Conservation (phyloP, 2,329 filamentous ascomycete genomes). For the Exserohilum turcica region DNA sequence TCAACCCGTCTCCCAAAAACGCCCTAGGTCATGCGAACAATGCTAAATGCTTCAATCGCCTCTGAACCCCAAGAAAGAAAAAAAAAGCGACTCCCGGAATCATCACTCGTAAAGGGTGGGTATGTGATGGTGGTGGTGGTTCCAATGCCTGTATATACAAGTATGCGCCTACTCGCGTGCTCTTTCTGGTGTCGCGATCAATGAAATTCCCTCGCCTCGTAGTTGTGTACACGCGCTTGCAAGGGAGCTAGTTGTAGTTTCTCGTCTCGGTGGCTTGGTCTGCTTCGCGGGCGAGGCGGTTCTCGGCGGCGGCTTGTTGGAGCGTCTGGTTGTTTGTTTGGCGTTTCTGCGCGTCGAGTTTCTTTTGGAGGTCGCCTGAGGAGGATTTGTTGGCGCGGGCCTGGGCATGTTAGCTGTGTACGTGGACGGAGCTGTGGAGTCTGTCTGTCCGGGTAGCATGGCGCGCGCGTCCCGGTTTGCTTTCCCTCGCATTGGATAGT, state of each 20-base stretch:
- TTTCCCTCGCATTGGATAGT: background rate
- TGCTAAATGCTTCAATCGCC: background rate
- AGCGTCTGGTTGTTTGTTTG: slow-evolving; percentile 72
- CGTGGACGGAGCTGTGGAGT: background rate
- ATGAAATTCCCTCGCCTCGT: too few relatives aligned
- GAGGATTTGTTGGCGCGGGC: slow-evolving; percentile 67
- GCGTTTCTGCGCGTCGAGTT: slow-evolving; percentile 76
- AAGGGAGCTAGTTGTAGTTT: slow-evolving; percentile 58
- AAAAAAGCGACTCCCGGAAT: background rate
- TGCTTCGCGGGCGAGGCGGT: slow-evolving; percentile 68
- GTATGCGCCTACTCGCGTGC: background rate
- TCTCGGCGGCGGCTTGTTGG: slow-evolving; percentile 69
- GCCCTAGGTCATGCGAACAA: background rate
- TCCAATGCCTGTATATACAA: slow-evolving; percentile 7
- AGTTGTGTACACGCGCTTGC: background rate
- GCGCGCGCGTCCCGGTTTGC: slow-evolving; percentile 1
- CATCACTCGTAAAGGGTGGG: background rate
- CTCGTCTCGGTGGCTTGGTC: slow-evolving; percentile 65
- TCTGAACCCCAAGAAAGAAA: background rate
- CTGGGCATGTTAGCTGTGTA: slow-evolving; percentile 50
- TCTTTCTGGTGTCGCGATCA: too few relatives aligned
- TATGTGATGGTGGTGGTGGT: too few relatives aligned
- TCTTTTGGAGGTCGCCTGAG: slow-evolving; percentile 59
- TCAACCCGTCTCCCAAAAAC: background rate
- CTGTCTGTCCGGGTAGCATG: background rate